phyloP scores from a whole-genome alignment of 2,329 filamentous ascomycete species.

The Fusarium heterosporum region DNA sequence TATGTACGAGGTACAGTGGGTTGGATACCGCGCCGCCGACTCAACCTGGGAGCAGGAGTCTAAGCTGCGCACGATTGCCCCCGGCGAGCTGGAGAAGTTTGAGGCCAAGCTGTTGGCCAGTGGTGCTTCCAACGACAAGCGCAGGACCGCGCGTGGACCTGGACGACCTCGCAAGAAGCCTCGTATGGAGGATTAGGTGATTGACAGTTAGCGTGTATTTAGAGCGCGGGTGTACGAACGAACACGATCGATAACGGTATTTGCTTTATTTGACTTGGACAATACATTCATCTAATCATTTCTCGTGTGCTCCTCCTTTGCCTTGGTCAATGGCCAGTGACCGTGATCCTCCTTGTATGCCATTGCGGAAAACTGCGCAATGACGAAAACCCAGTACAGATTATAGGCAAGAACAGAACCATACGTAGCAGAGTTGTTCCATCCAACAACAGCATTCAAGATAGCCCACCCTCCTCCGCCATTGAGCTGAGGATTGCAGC shows the following conservation, averaged over 20 bases:
- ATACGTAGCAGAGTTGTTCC: constrained; percentile 89
- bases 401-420: constrained; percentile 90
- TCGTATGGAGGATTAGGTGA: constrained; percentile 18
- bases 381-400: constrained; percentile 84
- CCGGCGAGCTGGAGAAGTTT: constrained; percentile 42
- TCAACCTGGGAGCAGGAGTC: constrained; percentile 43
- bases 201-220: constrained; percentile 13
- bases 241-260: constrained; percentile 33
- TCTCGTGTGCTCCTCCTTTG: constrained; percentile 37
- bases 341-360: constrained; percentile 73
- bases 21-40: constrained; percentile 42
- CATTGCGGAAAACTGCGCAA: constrained; percentile 74
- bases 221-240: constrained; percentile 19
- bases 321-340: constrained; percentile 60
- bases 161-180: constrained; percentile 46
- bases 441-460: constrained; percentile 87
- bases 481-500: constrained; percentile 79
- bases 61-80: constrained; percentile 42
- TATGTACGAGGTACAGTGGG: constrained; percentile 46
- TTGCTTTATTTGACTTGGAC: constrained; percentile 11
- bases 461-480: constrained; percentile 86
- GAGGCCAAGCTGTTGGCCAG: constrained; percentile 40
- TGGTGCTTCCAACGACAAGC: constrained; percentile 37
- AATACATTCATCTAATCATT: constrained; percentile 12
- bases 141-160: constrained; percentile 36